Conservation (phyloP, 2,329 filamentous ascomycete genomes). For the Bipolaris sorokiniana region DNA sequence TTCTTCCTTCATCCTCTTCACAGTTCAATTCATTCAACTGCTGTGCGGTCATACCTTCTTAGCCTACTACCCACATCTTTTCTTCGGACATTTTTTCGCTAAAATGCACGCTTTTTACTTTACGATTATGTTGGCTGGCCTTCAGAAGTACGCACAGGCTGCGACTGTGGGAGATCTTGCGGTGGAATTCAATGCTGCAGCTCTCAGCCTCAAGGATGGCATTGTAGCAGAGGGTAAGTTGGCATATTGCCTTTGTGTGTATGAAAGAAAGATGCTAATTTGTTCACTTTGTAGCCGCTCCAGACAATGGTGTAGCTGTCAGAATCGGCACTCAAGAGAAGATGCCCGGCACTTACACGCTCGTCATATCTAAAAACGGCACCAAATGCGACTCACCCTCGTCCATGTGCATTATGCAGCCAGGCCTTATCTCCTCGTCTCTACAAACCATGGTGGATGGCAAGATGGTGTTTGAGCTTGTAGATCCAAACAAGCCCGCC, state of each 20-base stretch:
- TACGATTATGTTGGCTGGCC: constrained; percentile 1
- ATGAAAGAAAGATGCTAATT: neutral
- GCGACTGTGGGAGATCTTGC: constrained; percentile 1
- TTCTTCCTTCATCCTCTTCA: neutral
- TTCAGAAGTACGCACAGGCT: neutral
- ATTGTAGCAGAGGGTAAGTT: constrained; percentile 4
- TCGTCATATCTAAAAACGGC: neutral
- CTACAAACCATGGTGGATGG: neutral
- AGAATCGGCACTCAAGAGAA: neutral
- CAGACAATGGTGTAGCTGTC: neutral
- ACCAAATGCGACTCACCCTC: neutral
- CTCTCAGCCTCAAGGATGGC: neutral
- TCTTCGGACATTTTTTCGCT: neutral
- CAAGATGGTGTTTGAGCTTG: constrained; percentile 3
- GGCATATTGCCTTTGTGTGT: neutral
- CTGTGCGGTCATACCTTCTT: neutral
- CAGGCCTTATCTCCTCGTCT: neutral
- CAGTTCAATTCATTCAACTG: neutral
- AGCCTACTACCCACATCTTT: neutral
- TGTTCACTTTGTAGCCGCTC: neutral
- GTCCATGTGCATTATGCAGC: neutral
- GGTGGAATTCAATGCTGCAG: neutral
- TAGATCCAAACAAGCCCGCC: constrained; percentile 1
- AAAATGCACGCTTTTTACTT: neutral
- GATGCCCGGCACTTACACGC: constrained; percentile 2